These are phyloP conservation scores for Cupressus sempervirens DNA, from an alignment of 75 land plant species.

Conservation along the genomic window DNA sequence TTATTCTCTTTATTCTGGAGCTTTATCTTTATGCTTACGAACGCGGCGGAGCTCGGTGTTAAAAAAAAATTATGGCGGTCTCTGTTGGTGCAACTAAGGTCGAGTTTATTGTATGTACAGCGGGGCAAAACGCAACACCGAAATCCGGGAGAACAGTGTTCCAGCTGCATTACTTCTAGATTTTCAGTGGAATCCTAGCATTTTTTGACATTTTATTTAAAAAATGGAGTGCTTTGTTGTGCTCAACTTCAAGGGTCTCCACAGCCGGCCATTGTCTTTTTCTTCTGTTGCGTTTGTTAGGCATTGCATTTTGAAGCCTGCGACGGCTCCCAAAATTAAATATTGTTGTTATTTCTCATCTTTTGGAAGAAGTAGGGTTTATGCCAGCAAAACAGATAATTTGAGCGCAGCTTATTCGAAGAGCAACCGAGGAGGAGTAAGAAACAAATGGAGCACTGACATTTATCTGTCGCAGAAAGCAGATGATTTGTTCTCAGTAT, in stretches of 20 bases:
- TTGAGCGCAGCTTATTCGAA: neutral
- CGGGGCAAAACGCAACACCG: no score
- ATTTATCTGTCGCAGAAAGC: conserved; percentile 1
- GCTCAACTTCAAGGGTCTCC: neutral
- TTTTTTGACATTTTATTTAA: neutral
- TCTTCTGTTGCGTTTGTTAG: neutral
- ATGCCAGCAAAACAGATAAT: conserved; percentile 2
- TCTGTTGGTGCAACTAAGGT: no score
- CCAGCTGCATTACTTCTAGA: no score
- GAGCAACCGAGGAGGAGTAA: neutral
- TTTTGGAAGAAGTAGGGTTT: neutral
- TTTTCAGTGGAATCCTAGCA: neutral
- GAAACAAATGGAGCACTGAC: neutral
- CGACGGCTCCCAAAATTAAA: neutral
- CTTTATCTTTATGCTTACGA: no score
- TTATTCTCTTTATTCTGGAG: no score
- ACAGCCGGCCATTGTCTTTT: neutral
- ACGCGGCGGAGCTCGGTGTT: no score
- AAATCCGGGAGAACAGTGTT: no score
- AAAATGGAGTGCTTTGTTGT: neutral
- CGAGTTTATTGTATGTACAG: no score
- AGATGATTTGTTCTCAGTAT: conserved; percentile 51
- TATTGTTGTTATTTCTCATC: neutral
- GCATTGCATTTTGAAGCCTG: neutral
- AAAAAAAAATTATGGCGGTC: no score